Conservation (phyloP, 768 basidiomycete species). For the Butyriboletus loyo region DNA sequence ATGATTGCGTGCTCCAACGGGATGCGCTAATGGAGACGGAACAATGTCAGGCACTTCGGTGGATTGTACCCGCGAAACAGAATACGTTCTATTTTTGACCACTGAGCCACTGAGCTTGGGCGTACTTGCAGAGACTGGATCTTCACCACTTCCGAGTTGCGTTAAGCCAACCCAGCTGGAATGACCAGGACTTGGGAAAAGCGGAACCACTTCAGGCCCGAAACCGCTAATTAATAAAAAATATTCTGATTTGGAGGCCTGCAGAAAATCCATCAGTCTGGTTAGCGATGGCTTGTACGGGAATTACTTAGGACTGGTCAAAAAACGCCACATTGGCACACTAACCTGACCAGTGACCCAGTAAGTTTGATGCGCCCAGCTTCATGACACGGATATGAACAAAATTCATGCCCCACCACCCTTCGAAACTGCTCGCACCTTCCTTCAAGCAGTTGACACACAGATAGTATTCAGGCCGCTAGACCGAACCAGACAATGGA, state of each 20-base stretch:
- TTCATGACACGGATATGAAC: constrained; percentile 28
- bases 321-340: constrained; percentile 9
- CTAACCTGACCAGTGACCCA: constrained; percentile 2
- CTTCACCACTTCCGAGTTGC: constrained; percentile 6
- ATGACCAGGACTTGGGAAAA: background rate
- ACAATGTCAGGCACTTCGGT: background rate
- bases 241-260: constrained; percentile 1
- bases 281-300: constrained; percentile 8
- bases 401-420: background rate
- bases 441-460: constrained; percentile 1
- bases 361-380: constrained; percentile 16
- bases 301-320: constrained; percentile 23
- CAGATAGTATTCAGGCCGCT: constrained; percentile 15
- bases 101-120: background rate
- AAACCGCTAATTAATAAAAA: constrained; percentile 12
- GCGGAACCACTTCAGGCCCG: constrained; percentile 2
- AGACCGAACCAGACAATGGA: constrained; percentile 13
- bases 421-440: constrained; percentile 1
- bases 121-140: background rate
- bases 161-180: no score
- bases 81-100: background rate
- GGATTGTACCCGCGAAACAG: background rate
- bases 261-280: constrained; percentile 9
- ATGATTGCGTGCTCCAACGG: constrained; percentile 11
- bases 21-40: constrained; percentile 3